A percentile compares a stretch with the other conserved stretches of the same genome.
Evolutionary conservation across 441 rosid genomes (phyloP).

Genomic region (Viola pubescens): DNA sequence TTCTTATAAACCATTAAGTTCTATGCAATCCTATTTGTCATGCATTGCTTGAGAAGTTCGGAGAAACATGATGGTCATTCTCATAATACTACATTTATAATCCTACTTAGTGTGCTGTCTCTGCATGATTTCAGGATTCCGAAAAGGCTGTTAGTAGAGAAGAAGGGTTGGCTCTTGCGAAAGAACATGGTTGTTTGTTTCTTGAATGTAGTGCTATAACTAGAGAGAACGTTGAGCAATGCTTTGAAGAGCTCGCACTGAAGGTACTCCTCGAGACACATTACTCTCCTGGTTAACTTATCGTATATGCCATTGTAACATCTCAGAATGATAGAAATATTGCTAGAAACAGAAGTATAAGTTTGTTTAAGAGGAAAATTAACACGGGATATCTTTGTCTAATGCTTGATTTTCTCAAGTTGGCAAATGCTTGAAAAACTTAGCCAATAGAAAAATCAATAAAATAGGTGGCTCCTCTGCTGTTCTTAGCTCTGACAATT

Average conservation of each 20-base stretch:
- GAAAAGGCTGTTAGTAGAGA: constrained; percentile 48
- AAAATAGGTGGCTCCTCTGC: not conserved
- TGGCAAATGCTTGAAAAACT: too few species aligned
- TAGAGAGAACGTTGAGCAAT: constrained; percentile 42
- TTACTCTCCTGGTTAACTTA: not conserved
- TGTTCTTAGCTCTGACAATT: constrained; percentile 9
- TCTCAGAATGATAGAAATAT: too few species aligned
- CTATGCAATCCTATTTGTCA: too few species aligned
- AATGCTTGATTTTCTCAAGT: too few species aligned
- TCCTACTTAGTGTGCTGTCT: not conserved
- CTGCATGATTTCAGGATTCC: constrained; percentile 33
- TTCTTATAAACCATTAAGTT: too few species aligned
- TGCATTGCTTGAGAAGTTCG: too few species aligned
- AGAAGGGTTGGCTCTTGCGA: constrained; percentile 48
- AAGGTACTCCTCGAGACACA: constrained; percentile 30
- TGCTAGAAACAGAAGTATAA: too few species aligned
- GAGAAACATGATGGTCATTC: not conserved
- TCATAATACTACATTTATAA: not conserved
- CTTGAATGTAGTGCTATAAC: constrained; percentile 61
- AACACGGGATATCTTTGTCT: too few species aligned
- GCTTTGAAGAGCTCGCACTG: constrained; percentile 52
- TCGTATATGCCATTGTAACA: not conserved
- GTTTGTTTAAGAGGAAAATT: too few species aligned
- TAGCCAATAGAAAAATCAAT: not conserved
- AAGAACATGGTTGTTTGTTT: constrained; percentile 51